Percentiles rank a stretch among this genome's conserved stretches.
phyloP scores from a whole-genome alignment of 306 rosid genomes.

The Glycyrrhiza uralensis region DNA sequence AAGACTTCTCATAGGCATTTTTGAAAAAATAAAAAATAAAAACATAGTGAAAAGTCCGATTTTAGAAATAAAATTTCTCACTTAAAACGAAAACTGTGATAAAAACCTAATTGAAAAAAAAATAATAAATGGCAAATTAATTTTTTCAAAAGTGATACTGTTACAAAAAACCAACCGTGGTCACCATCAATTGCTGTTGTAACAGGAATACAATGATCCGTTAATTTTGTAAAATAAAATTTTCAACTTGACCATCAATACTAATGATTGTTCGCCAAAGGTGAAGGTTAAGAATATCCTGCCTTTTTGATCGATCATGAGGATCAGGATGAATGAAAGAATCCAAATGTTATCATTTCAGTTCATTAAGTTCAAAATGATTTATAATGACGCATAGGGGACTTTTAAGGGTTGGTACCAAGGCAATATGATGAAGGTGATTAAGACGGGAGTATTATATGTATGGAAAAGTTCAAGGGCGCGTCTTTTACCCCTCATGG shows the following conservation, averaged over 20 bases:
- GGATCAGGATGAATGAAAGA: constrained; percentile 12
- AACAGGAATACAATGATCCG: neutral
- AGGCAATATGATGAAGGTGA: constrained; percentile 33
- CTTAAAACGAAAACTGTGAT: no score
- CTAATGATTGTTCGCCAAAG: constrained; percentile 27
- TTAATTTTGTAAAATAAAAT: neutral
- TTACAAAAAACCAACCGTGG: no score
- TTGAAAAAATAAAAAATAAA: no score
- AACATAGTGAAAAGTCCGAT: no score
- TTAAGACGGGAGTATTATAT: neutral
- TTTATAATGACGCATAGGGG: constrained; percentile 18
- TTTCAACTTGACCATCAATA: constrained; percentile 27
- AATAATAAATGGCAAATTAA: no score
- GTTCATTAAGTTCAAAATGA: constrained; percentile 35
- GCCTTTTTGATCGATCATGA: constrained; percentile 29
- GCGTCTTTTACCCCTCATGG: neutral
- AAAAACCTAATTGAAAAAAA: no score
- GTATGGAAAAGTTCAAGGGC: neutral
- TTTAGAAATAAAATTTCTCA: no score
- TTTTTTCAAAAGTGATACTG: no score
- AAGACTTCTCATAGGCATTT: no score
- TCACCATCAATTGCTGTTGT: neutral
- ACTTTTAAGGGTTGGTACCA: neutral
- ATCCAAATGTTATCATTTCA: constrained; percentile 32
- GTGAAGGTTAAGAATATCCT: neutral